phyloP scores from a whole-genome alignment of 1,284 basidiomycete species.

The Hypsizygus ulmarius region DNA sequence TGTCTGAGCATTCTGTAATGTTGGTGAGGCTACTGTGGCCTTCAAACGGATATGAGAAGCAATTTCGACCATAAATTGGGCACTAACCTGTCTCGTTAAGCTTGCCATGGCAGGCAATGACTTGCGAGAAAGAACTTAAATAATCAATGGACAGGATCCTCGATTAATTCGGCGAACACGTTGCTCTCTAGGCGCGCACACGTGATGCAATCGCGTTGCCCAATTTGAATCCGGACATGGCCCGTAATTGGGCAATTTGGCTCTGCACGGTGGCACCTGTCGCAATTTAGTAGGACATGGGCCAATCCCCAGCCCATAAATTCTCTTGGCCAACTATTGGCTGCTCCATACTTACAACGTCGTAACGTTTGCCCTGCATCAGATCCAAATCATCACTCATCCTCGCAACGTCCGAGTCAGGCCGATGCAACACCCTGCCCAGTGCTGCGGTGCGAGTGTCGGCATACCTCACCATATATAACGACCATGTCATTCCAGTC shows the following conservation, averaged over 20 bases:
- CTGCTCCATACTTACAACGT: too few species aligned
- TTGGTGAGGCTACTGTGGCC: conserved; percentile 33
- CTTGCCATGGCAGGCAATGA: conserved; percentile 46
- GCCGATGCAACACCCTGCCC: not conserved
- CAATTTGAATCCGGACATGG: not conserved
- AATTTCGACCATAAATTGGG: not conserved
- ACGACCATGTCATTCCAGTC: not conserved
- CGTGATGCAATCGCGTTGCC: conserved; percentile 11
- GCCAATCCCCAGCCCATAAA: too few species aligned
- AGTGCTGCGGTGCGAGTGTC: too few species aligned
- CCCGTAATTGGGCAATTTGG: too few species aligned
- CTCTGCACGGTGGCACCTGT: too few species aligned
- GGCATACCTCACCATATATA: too few species aligned
- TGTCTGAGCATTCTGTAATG: conserved; percentile 80
- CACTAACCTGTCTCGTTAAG: conserved; percentile 52
- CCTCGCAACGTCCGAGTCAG: conserved; percentile 11
- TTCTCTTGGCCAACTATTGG: too few species aligned
- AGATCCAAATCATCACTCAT: conserved; percentile 2
- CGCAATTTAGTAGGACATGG: too few species aligned
- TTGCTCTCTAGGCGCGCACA: conserved; percentile 6
- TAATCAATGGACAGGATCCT: not conserved
- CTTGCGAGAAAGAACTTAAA: not conserved
- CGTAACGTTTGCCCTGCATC: too few species aligned
- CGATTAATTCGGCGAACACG: not conserved
- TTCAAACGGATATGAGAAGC: not conserved